phyloP scores from a whole-genome alignment of 2,329 filamentous ascomycete genomes.

The Stenocarpella maydis region DNA sequence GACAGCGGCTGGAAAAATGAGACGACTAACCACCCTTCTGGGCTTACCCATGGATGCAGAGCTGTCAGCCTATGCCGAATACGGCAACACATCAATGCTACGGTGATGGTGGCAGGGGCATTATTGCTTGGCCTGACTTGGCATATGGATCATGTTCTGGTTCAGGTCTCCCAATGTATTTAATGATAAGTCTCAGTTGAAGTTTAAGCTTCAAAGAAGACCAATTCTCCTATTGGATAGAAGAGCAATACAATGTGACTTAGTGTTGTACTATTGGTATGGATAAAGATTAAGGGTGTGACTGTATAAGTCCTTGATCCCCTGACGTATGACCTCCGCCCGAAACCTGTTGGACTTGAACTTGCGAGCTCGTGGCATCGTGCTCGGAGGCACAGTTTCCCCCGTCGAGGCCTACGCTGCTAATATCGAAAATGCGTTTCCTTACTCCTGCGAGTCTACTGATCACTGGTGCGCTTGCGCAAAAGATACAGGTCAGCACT shows the following conservation, averaged over 20 bases:
- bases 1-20: conserved; percentile 1
- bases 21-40: background rate
- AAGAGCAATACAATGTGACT: too few relatives aligned
- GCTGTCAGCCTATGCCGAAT: conserved; percentile 18
- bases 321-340: conserved; percentile 1
- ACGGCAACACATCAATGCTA: conserved; percentile 1
- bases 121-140: conserved; percentile 3
- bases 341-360: background rate
- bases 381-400: background rate
- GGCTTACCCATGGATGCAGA: conserved; percentile 14
- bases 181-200: too few relatives aligned
- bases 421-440: background rate
- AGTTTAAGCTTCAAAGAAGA: too few relatives aligned
- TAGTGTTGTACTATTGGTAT: too few relatives aligned
- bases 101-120: background rate
- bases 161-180: too few relatives aligned
- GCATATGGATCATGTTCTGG: background rate
- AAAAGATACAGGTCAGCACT: background rate
- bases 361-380: background rate
- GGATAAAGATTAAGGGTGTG: too few relatives aligned
- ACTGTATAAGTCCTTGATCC: background rate
- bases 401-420: too few relatives aligned
- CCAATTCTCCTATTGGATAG: too few relatives aligned
- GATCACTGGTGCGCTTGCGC: background rate
- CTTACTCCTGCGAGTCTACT: background rate